Evolutionary conservation across 2,329 filamentous ascomycete species (phyloP), one percentile per base, ranked within the genome.

Genomic region (Venturia effusa): DNA sequence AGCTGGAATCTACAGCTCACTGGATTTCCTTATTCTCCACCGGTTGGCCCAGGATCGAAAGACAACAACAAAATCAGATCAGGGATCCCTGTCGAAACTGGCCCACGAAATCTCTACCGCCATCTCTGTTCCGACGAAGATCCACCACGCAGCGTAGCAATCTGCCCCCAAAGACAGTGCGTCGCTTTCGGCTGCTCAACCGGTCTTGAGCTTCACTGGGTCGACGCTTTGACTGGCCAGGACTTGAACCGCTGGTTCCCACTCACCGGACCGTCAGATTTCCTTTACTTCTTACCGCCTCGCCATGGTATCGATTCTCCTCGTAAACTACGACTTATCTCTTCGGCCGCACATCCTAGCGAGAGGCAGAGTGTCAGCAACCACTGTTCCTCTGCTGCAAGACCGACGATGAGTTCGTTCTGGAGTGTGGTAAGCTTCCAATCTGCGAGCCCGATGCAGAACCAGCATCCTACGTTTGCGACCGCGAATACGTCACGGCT

Each of bases 171-270:
- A 64, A 79, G 83, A 57, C 79, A 80, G 61, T 87, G 84, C 67
- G 82, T 87, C 40, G 85, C 84, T 10, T 88, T 88, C 74, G 86
- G 86, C 17, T 87, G 83, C 67, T 79, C 80, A 15, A 77, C 80
- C 8, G 83, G 85, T 0, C 83, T 88, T 62, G 85, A 88, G 69
- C 74, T 88, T 45, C 84, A 87, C 69, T 88, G 83, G 80, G 72
- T 81, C 15, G 78, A 82, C 65, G 76, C 78, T 37, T 68, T 76
- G 45, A 80, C 76, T 3, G 74, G 76, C 70, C 77, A 81, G 66
- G 79, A 81, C 65, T 69, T 83, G 45, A 81, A 78, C 67, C 75
- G 81, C 61, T 84, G 79, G 80, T 84, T 85, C 67, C 80, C 82
- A 0, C 75, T 84, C 11, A 78, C 78, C 10, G 78, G 79, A 11